Base-by-base conservation (phyloP, 2,329 filamentous ascomycete genomes). In the Pyrenophora teres region DNA sequence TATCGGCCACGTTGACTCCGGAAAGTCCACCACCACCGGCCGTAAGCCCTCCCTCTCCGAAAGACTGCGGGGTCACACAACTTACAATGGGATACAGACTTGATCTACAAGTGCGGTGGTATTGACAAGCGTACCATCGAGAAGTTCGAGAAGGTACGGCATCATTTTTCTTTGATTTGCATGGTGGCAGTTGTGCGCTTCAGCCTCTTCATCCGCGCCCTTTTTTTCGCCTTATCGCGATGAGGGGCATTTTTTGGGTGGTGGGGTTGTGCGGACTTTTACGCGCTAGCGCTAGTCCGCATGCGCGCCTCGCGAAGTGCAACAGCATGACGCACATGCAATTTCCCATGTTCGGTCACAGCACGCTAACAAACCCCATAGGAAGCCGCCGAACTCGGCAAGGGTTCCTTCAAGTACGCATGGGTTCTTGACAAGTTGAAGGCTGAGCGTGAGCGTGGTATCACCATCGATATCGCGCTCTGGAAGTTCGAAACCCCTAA, bases 51-150 rank as follows among this genome's bases (percentile, higher is more conserved):
- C 67, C 64, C 62, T 48, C 41, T 52, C 60, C 64, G 59, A 67
- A 56, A 67, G 44, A 63, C 45, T 55, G 63, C 68, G 62, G 57
- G 58, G 59, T 58, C 57, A 54, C 56, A 62, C 40, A 58, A 57
- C 62, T 67, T 57, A 72, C 67, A 67, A 69, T 67, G 73, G 70
- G 79, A 78, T 89, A 93, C 74, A 80, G 78, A 81, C 85, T 88
- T 99, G 87, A 97, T 99, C 90, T 97, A 97, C 92, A 93, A 99
- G 89, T 97, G 94, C 86, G 94, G 94, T 89, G 94, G 94, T 91
- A 99, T 97, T 78, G 94, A 99, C 90, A 92, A 93, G 87, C 93
- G 94, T 92, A 97, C 93, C 81, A 99, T 99, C 80, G 94, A 99
- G 89, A 99, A 99, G 90, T 99, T 99, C 88, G 94, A 99, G 92